Base-by-base conservation (phyloP, 352 stramenopile genomes). In the Globisporangium camurandrum region DNA sequence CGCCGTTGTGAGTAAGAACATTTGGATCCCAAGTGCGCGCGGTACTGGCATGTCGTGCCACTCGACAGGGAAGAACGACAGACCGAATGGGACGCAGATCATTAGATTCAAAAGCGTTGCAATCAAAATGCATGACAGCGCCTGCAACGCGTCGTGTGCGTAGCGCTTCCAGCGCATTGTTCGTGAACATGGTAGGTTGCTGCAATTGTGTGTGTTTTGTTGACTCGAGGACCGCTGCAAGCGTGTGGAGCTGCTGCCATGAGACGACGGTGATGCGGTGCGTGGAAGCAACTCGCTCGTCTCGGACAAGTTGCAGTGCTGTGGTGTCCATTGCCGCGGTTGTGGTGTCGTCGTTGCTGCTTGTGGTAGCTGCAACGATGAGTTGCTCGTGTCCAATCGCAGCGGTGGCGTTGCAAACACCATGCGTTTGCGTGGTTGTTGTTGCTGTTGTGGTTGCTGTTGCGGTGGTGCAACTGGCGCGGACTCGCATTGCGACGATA, bases 61-160 rank as follows among this genome's bases (percentile, higher is more conserved):
- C 55, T 89, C 76, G 17, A 84, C 63, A 4, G 82, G 82, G 59
- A 93, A 93, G 58, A 91, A 93, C 59, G 79, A 87, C 17, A 90
- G 64, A 4, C 78, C 82, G 47, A 93, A 93, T 4, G 82, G 82
- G 22, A 93, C 80, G 54, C 71, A 91, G 51, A 93, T 87, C 82
- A 93, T 93, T 36, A 93, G 68, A 60, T 93, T 88, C 30, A 93
- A 66, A 24, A 86, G 54, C 41, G 85, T 75, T 26, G 76, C 82
- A 48, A 93, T 90, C 27, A 71, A 36, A 9, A 93, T 66, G 40
- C 66, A 82, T 0, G 79, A 76, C 23, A 59, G 47, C 9, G 72
- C 70, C 24, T 83, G 70, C 23, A 62, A 42, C 6, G 59, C 61
- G 11, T 79, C 64, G 8, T 57, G 66, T 3, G 65, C 46, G 10